Evolutionary conservation across 306 rosid species (phyloP).

Genomic region (Prunus mira): DNA sequence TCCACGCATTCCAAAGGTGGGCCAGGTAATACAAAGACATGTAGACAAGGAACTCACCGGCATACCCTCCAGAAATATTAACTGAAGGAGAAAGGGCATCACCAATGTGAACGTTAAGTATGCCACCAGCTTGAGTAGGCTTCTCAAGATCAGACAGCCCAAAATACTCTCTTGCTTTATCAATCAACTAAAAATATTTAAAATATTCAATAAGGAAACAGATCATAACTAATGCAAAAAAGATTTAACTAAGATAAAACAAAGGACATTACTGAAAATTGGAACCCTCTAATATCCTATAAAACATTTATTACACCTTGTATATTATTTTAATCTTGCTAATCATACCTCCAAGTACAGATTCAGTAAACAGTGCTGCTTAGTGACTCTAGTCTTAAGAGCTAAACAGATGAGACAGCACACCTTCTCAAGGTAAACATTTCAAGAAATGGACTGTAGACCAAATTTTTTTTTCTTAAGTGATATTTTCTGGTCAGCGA

Average conservation of each 20-base stretch:
- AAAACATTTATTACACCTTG: background rate
- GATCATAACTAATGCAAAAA: conserved; percentile 12
- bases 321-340: background rate
- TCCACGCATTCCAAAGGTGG: conserved; percentile 1
- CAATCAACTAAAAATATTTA: conserved; percentile 62
- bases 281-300: background rate
- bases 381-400: background rate
- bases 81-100: conserved; percentile 67
- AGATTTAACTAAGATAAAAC: conserved; percentile 4
- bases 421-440: background rate
- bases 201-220: conserved; percentile 19
- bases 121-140: conserved; percentile 66
- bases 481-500: background rate
- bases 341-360: background rate
- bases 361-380: background rate
- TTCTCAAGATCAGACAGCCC: conserved; percentile 84
- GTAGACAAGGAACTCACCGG: conserved; percentile 60
- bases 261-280: background rate
- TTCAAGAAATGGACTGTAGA: background rate
- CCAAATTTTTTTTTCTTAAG: background rate
- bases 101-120: conserved; percentile 70
- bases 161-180: conserved; percentile 73
- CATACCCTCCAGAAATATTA: conserved; percentile 56
- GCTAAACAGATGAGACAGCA: background rate
- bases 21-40: conserved; percentile 14